Evolutionary conservation across 108 stramenopile species (phyloP).

Genomic region (Cylindrotheca fusiformis): DNA sequence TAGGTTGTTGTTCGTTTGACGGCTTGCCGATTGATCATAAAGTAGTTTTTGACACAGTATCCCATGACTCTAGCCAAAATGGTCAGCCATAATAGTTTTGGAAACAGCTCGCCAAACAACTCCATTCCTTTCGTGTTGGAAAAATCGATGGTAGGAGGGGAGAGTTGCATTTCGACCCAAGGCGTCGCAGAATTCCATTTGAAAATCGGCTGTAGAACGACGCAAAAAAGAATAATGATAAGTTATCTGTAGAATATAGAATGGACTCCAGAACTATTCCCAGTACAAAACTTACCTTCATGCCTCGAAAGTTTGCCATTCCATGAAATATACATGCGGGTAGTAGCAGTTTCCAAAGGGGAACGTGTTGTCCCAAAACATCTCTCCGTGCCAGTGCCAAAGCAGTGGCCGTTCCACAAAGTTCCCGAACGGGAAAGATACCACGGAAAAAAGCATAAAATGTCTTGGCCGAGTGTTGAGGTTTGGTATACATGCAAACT

Average conservation of each 20-base stretch:
- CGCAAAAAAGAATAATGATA: not conserved
- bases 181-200: slow-evolving; percentile 92
- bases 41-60: slow-evolving; percentile 88
- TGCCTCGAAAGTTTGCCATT: slow-evolving; percentile 91
- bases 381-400: slow-evolving; percentile 81
- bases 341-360: slow-evolving; percentile 68
- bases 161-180: slow-evolving; percentile 94
- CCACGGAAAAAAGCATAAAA: slow-evolving; percentile 87
- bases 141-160: slow-evolving; percentile 36
- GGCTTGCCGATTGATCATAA: slow-evolving; percentile 79
- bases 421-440: slow-evolving; percentile 91
- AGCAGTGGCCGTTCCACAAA: slow-evolving; percentile 94
- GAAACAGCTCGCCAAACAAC: slow-evolving; percentile 33
- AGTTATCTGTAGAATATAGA: not conserved
- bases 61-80: slow-evolving; percentile 76
- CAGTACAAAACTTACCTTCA: slow-evolving; percentile 56
- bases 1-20: slow-evolving; percentile 82
- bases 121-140: not conserved
- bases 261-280: not conserved
- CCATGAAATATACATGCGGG: slow-evolving; percentile 87
- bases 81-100: slow-evolving; percentile 82
- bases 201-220: slow-evolving; percentile 62
- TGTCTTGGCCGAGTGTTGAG: slow-evolving; percentile 49
- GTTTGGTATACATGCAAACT: slow-evolving; percentile 86
- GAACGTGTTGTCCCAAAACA: slow-evolving; percentile 72